Evolutionary conservation across 1,284 basidiomycete genomes (phyloP).

Genomic region (Tausonia pullulans): DNA sequence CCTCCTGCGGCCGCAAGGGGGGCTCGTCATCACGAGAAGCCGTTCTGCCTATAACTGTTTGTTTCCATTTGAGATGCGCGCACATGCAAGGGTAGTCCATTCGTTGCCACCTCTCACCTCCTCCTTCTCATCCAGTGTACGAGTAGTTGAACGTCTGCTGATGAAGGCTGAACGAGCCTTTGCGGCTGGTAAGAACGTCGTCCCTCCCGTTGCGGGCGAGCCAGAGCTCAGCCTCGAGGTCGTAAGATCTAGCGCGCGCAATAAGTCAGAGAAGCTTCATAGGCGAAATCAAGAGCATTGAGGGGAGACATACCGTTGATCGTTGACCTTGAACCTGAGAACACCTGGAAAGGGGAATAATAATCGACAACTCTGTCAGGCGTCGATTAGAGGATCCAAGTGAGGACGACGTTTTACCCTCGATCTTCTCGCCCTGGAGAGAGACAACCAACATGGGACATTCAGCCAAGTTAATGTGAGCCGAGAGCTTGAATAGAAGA

Average conservation of each 20-base stretch:
- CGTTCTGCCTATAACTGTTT: no score
- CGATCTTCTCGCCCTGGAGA: constrained; percentile 4
- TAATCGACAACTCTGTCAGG: background rate
- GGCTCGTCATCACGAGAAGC: no score
- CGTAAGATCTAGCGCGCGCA: constrained; percentile 2
- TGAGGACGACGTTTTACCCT: background rate
- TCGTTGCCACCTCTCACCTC: no score
- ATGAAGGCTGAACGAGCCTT: constrained; percentile 3
- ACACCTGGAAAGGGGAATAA: background rate
- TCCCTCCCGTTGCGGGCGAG: background rate
- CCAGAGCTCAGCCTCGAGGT: constrained; percentile 7
- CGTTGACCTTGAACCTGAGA: constrained; percentile 15
- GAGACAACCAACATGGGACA: background rate
- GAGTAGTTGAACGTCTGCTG: constrained; percentile 15
- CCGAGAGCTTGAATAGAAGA: background rate
- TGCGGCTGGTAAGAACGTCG: background rate
- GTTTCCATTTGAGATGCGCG: no score
- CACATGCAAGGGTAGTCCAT: no score
- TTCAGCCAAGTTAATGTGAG: background rate
- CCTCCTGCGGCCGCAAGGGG: no score
- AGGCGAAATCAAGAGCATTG: background rate
- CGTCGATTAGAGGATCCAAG: background rate
- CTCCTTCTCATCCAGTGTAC: constrained; percentile 4
- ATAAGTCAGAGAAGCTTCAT: background rate
- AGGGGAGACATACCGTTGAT: background rate